Conservation (phyloP, 257 asterid genomes). For the Anisodus acutangulus region DNA sequence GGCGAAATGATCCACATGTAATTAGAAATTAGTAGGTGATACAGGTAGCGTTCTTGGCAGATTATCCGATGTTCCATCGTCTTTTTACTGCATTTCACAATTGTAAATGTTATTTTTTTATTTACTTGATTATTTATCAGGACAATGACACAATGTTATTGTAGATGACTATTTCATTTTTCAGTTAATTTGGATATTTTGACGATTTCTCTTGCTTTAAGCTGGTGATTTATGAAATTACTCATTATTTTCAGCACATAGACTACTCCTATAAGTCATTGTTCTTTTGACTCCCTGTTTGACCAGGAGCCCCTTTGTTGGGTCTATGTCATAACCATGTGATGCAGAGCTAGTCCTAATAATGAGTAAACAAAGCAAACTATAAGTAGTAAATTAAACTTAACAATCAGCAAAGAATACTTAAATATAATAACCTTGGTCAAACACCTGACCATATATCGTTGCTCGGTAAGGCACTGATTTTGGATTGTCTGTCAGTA, state of each 20-base stretch:
- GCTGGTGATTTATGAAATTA: background rate
- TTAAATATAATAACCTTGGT: constrained; percentile 25
- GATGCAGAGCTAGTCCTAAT: background rate
- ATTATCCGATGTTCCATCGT: background rate
- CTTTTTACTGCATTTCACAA: background rate
- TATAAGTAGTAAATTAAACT: background rate
- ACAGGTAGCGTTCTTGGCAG: background rate
- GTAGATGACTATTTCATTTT: background rate
- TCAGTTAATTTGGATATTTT: background rate
- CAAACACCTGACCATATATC: constrained; percentile 82
- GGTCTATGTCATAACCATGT: constrained; percentile 15
- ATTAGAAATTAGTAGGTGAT: too few species aligned
- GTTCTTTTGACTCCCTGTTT: background rate
- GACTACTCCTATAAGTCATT: background rate
- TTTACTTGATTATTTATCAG: background rate
- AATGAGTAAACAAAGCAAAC: background rate
- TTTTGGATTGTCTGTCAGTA: constrained; percentile 75
- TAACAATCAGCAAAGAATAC: constrained; percentile 24
- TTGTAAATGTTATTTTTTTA: background rate
- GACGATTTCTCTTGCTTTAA: background rate
- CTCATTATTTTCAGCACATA: background rate
- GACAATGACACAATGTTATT: background rate
- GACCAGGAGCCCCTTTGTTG: background rate
- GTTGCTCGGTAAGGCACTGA: constrained; percentile 89
- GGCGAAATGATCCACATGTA: background rate